Conservation (phyloP, 106 monocot genomes). For the Phalaenopsis equestris region DNA sequence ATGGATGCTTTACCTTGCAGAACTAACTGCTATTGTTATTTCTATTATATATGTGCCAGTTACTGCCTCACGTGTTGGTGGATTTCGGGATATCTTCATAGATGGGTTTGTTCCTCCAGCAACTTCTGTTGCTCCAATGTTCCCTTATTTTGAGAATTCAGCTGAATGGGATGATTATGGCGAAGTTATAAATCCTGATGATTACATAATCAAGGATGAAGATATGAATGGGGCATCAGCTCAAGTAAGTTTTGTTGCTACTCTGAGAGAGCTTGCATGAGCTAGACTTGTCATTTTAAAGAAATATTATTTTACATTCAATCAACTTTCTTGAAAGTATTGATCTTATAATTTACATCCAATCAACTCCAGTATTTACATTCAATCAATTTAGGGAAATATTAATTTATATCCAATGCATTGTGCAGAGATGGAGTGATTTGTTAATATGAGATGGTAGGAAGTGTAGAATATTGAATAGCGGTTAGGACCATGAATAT, state of each 20-base stretch:
- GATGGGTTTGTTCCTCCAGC: constrained; percentile 87
- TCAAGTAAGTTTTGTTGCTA: constrained; percentile 45
- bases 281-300: not conserved
- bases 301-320: not conserved
- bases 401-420: no score
- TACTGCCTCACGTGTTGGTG: constrained; percentile 26
- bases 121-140: constrained; percentile 93
- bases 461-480: no score
- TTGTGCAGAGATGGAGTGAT: not conserved
- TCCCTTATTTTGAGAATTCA: constrained; percentile 76
- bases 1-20: not conserved
- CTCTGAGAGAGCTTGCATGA: not conserved
- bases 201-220: constrained; percentile 79
- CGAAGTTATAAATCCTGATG: constrained; percentile 93
- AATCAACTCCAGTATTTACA: not conserved
- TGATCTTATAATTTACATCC: not conserved
- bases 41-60: constrained; percentile 30
- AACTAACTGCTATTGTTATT: constrained; percentile 6
- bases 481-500: no score
- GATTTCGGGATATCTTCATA: constrained; percentile 68
- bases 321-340: not conserved
- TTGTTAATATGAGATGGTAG: no score
- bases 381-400: not conserved
- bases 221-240: constrained; percentile 59
- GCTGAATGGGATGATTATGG: constrained; percentile 99